Conservation (phyloP, 768 basidiomycete species). For the Leccinum imitatum region DNA sequence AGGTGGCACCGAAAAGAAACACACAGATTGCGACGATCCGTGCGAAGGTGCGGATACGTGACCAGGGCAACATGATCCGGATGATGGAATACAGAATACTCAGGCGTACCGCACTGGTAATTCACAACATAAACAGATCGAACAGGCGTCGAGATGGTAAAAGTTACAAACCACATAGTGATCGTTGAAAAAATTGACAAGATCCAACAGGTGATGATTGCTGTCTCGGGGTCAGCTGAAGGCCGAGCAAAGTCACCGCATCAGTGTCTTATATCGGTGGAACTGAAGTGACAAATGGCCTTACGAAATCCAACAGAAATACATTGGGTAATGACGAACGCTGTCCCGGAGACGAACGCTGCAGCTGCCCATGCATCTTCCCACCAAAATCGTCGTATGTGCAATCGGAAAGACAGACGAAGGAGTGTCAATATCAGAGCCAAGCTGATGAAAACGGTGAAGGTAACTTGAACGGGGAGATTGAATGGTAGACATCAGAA, state of each 20-base stretch:
- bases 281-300: neutral
- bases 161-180: neutral
- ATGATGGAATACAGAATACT: neutral
- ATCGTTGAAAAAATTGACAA: neutral
- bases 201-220: neutral
- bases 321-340: neutral
- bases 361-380: slow-evolving; percentile 15
- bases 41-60: neutral
- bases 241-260: neutral
- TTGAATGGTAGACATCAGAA: neutral
- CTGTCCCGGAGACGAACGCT: neutral
- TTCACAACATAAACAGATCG: neutral
- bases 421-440: slow-evolving; percentile 12
- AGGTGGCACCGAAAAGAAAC: neutral
- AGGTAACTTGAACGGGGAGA: slow-evolving; percentile 1
- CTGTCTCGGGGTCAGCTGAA: neutral
- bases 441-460: slow-evolving; percentile 5
- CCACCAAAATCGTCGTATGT: slow-evolving; percentile 7
- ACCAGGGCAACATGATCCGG: neutral
- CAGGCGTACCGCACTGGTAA: neutral
- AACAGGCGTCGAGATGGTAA: neutral
- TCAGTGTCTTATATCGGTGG: neutral
- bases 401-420: slow-evolving; percentile 15
- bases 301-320: neutral
- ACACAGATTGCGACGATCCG: neutral